Base-by-base conservation (phyloP, 306 rosid genomes). In the Corylus heterophylla region DNA sequence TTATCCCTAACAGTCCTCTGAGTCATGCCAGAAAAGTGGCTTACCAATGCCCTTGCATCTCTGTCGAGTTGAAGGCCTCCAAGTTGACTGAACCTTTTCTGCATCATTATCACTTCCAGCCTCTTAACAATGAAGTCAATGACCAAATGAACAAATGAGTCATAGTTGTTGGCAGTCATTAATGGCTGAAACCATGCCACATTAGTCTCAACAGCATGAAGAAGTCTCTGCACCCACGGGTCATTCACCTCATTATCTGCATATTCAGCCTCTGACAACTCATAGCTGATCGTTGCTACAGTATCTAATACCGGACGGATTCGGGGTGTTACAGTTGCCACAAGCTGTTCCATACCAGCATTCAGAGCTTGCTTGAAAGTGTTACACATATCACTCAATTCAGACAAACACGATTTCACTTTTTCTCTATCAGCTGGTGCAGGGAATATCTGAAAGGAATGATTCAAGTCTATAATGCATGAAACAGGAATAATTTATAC, bases 21-120 rank as follows among this genome's bases (percentile, higher is more conserved):
- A 70, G 97, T 90, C 95, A 92, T 91, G 79, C 90, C 74, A 9
- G 98, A 92, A 90, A 95, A 95, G 85, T 95, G 96, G 89, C 93
- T 91, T 59, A 95, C 98, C 83, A 92, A 85, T 71, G 98, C 93
- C 86, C 98, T 91, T 8, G 93, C 86, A 86, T 94, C 98, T 82
- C 97, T 83, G 86, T 92, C 98, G 4, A 94, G 97, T 86, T 94
- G 98, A 81, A 94, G 97, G 52, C 98, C 98, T 39, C 97, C 98
- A 8, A 94, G 98, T 87, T 94, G 98, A 82, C 97, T 89, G 82
- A 92, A 92, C 51, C 95, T 79, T 68, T 94, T 94, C 89, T 94
- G 98, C 97, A 94, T 93, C 98, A 94, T 94, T 42, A 90, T 94
- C 80, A 92, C 98, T 88, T 94, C 98, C 29, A 94, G 93, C 82